phyloP scores from a whole-genome alignment of 257 asterid genomes.

The Solanum ossicruentum region DNA sequence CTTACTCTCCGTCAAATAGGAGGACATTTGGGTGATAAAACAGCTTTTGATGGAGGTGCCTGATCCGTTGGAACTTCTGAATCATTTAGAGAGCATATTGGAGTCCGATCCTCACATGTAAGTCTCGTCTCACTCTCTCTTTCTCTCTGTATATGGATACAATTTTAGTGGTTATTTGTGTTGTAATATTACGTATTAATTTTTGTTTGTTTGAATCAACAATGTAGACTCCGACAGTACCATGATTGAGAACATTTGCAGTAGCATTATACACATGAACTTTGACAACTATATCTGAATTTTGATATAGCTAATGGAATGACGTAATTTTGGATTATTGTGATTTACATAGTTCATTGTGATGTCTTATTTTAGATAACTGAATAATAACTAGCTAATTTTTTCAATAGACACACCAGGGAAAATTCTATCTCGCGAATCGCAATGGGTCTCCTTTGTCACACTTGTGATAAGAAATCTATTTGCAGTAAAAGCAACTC shows the following conservation, averaged over 20 bases:
- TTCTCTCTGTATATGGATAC: neutral
- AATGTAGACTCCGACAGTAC: neutral
- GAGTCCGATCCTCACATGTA: conserved; percentile 62
- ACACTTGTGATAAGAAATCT: neutral
- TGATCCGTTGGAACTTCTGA: conserved; percentile 30
- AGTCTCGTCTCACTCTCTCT: neutral
- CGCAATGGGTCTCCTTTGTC: neutral
- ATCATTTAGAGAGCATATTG: conserved; percentile 43
- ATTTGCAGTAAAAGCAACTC: neutral
- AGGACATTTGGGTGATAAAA: neutral
- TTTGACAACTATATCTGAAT: neutral
- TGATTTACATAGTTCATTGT: neutral
- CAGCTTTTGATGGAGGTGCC: conserved; percentile 16
- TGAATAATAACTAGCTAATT: neutral
- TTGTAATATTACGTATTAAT: neutral
- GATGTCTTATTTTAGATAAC: neutral
- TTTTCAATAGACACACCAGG: neutral
- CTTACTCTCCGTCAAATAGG: neutral
- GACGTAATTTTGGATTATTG: neutral
- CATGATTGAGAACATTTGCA: neutral
- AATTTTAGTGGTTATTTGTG: neutral
- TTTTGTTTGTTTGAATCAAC: neutral
- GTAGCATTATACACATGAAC: neutral
- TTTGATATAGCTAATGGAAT: neutral
- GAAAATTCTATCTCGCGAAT: neutral